A percentile compares a stretch with the other conserved stretches of the same genome.
These are phyloP conservation scores for Oleoguttula mirabilis DNA, from an alignment of 495 filamentous ascomycete species.

Conservation along the genomic window DNA sequence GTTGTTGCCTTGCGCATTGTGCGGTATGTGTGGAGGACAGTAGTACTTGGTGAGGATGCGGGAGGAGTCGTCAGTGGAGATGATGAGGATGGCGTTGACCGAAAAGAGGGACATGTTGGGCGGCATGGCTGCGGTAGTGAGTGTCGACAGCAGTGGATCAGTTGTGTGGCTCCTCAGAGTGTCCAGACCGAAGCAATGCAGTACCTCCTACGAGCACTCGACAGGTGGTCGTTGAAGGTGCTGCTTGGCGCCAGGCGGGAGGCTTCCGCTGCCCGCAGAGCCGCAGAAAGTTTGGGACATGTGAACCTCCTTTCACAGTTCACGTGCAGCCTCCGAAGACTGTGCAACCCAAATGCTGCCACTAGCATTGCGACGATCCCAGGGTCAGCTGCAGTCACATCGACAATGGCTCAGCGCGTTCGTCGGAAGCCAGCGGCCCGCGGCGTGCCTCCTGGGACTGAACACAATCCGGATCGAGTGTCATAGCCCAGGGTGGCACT, in stretches of 20 bases:
- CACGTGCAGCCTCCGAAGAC: background rate
- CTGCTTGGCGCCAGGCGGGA: no score
- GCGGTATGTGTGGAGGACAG: slow-evolving; percentile 58
- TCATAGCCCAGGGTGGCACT: no score
- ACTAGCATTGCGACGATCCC: slow-evolving; percentile 7
- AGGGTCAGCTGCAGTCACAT: slow-evolving; percentile 9
- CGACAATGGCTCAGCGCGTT: slow-evolving; percentile 12
- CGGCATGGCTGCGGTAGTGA: slow-evolving; percentile 30
- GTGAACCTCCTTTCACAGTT: slow-evolving; percentile 3
- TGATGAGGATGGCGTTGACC: slow-evolving; percentile 83
- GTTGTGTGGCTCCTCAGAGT: no score
- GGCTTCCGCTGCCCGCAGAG: slow-evolving; percentile 6
- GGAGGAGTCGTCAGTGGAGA: slow-evolving; percentile 74
- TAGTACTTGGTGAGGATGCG: slow-evolving; percentile 96
- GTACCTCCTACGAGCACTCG: no score
- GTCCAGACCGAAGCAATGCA: no score
- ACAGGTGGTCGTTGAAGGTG: no score
- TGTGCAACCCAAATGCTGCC: slow-evolving; percentile 3
- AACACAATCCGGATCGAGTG: no score
- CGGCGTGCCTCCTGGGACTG: no score
- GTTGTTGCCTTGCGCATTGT: slow-evolving; percentile 38
- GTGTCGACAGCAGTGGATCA: no score
- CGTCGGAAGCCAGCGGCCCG: no score
- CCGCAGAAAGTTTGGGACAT: background rate
- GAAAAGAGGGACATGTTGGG: slow-evolving; percentile 74